Evolutionary conservation across 2,329 filamentous ascomycete genomes (phyloP).

Genomic region (Aspergillus sergii): DNA sequence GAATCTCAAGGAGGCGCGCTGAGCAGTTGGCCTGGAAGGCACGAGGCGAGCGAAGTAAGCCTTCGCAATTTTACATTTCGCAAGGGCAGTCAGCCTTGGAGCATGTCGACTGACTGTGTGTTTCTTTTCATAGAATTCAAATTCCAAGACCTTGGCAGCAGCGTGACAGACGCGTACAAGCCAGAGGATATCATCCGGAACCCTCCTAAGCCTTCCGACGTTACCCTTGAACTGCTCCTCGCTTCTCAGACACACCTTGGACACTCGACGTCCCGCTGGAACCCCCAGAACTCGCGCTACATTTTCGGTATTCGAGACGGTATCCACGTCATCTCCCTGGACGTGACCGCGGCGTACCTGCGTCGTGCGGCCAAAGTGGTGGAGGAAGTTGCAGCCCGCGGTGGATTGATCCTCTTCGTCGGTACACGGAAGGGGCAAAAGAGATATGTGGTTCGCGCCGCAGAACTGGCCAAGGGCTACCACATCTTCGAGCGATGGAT

Average conservation of each 20-base stretch:
- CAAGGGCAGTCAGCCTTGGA: too few relatives aligned
- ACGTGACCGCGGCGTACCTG: constrained; percentile 84
- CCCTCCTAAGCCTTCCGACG: constrained; percentile 75
- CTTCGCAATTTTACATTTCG: not conserved
- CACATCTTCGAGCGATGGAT: constrained; percentile 94
- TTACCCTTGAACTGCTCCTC: constrained; percentile 88
- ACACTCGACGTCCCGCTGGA: constrained; percentile 89
- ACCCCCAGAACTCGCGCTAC: constrained; percentile 89
- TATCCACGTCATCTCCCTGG: constrained; percentile 90
- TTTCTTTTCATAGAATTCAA: constrained; percentile 26
- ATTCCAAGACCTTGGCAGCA: constrained; percentile 37
- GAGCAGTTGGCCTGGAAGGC: constrained; percentile 20
- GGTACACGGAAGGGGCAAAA: constrained; percentile 84
- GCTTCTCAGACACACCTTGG: constrained; percentile 87
- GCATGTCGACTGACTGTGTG: constrained; percentile 2
- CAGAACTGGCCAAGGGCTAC: constrained; percentile 74
- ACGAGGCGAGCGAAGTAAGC: constrained; percentile 29
- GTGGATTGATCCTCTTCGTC: constrained; percentile 86
- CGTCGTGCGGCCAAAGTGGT: constrained; percentile 93
- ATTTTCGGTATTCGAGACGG: constrained; percentile 88
- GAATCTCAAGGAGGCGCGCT: constrained; percentile 12
- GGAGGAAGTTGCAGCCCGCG: constrained; percentile 78
- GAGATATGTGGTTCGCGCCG: constrained; percentile 77
- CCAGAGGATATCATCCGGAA: constrained; percentile 56
- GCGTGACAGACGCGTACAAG: constrained; percentile 29